Percentiles rank a stretch among this genome's conserved stretches.
phyloP scores from a whole-genome alignment of 768 basidiomycete genomes.

The Leccinum aurantiacum region DNA sequence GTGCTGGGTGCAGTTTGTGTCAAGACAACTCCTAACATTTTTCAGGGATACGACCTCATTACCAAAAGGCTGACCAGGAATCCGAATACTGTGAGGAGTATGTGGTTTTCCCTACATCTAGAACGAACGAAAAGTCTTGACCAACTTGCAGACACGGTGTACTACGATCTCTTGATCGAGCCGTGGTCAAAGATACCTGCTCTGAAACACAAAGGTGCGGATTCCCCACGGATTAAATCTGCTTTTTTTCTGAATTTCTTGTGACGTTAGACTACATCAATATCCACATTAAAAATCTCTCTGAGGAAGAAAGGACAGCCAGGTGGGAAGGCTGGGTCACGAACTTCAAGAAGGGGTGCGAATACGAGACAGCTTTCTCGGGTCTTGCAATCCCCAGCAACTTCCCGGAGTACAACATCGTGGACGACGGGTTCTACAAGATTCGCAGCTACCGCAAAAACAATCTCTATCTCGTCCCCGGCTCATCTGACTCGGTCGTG shows the following conservation, averaged over 20 bases:
- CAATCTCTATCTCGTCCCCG: not conserved
- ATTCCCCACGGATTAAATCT: not conserved
- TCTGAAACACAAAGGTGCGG: not conserved
- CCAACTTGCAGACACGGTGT: not conserved
- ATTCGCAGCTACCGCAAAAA: conserved; percentile 2
- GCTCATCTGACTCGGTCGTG: not conserved
- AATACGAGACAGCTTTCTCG: not conserved
- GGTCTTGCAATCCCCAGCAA: not conserved
- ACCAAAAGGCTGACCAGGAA: not conserved
- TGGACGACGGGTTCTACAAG: not conserved
- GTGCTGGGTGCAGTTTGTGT: not conserved
- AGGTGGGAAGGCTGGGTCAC: not conserved
- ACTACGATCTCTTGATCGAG: not conserved
- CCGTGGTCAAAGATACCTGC: not conserved
- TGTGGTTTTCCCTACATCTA: not conserved
- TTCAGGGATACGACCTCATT: conserved; percentile 4
- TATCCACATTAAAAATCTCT: not conserved
- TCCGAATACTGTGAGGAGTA: conserved; percentile 4
- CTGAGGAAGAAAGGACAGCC: not conserved
- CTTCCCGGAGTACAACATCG: conserved; percentile 1
- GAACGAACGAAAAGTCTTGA: not conserved
- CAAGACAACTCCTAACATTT: not conserved
- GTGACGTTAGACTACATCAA: conserved; percentile 3
- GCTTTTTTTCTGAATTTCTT: not conserved
- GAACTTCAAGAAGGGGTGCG: conserved; percentile 1